These are phyloP conservation scores for fission yeast (Schizosaccharomyces pombe) DNA, from an alignment of 805 yeast species.

Conservation along the genomic window ASM294v3 CU329670.1:2631001-2631500, in stretches of 20 bases:
- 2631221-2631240: not conserved
- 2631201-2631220: not conserved
- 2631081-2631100: not conserved
- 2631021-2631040: not conserved
- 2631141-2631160: not conserved
- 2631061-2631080: not conserved
- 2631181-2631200: not conserved
- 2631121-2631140: not conserved
- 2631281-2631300: not conserved
- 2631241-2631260: not conserved
- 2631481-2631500: too few relatives aligned
- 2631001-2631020: not conserved
- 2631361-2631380: not conserved
- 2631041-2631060: not conserved
- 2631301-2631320: not conserved
- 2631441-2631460: not conserved
- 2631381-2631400: not conserved
- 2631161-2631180: not conserved
- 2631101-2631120: not conserved
- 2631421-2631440: not conserved
- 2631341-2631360: not conserved
- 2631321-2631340: not conserved
- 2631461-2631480: too few relatives aligned
- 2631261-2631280: not conserved
- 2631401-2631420: not conserved